Percentiles rank a stretch among this genome's conserved stretches.
Evolutionary conservation across 2,329 filamentous ascomycete genomes (phyloP).

Genomic region (Fusarium euwallaceae): DNA sequence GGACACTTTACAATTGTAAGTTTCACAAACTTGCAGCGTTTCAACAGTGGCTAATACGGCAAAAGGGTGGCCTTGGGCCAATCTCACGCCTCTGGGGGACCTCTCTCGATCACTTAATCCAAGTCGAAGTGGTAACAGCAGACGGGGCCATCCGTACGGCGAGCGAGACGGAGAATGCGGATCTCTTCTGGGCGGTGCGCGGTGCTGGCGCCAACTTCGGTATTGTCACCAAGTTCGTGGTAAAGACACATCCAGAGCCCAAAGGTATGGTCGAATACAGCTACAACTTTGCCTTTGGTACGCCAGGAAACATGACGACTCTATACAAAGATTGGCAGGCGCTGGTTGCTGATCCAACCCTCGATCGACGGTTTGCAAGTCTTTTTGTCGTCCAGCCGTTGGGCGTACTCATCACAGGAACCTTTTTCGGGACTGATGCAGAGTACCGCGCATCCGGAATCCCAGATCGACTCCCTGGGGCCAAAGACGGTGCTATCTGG

Average conservation of each 20-base stretch:
- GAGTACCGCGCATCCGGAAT: conserved; percentile 69
- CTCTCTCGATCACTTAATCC: conserved; percentile 65
- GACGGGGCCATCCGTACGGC: conserved; percentile 65
- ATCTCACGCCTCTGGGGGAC: conserved; percentile 71
- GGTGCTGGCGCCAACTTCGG: conserved; percentile 70
- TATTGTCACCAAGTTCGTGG: conserved; percentile 68
- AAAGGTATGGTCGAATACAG: conserved; percentile 69
- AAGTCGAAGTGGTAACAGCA: conserved; percentile 65
- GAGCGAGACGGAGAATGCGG: conserved; percentile 61
- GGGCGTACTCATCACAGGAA: conserved; percentile 69
- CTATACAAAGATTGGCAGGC: conserved; percentile 71
- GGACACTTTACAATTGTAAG: conserved; percentile 69
- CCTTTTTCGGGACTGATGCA: conserved; percentile 70
- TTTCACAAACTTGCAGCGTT: neutral
- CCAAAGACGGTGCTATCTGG: conserved; percentile 58
- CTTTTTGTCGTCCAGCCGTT: conserved; percentile 67
- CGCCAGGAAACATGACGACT: conserved; percentile 60
- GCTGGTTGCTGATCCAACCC: conserved; percentile 64
- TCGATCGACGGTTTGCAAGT: conserved; percentile 71
- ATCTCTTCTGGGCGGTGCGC: conserved; percentile 69
- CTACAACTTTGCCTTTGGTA: conserved; percentile 65
- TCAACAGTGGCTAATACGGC: neutral
- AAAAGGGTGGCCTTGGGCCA: conserved; percentile 69
- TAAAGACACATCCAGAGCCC: conserved; percentile 69
- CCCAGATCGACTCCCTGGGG: conserved; percentile 58